These are phyloP conservation scores for Candida tallmaniae DNA, from an alignment of 805 yeast genomes.

Conservation along the genomic window DNA sequence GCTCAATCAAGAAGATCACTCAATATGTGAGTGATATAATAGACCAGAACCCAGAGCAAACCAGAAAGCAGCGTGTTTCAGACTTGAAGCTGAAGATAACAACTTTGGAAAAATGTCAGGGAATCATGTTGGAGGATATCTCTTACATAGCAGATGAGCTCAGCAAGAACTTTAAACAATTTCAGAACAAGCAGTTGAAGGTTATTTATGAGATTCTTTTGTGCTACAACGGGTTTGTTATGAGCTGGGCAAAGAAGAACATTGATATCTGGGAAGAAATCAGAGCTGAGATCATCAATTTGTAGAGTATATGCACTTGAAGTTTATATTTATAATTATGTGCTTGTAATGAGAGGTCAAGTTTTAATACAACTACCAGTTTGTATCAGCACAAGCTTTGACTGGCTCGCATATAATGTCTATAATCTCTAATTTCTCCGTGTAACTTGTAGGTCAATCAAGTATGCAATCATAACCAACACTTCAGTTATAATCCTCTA, in stretches of 20 bases:
- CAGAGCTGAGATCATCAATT: slow-evolving; percentile 32
- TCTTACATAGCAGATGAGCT: slow-evolving; percentile 39
- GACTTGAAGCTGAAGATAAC: slow-evolving; percentile 48
- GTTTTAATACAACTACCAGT: too few relatives aligned
- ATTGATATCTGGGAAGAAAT: slow-evolving; percentile 66
- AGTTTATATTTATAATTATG: neutral
- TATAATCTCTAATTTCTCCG: neutral
- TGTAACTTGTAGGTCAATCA: too few relatives aligned
- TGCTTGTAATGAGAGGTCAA: too few relatives aligned
- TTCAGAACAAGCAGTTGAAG: slow-evolving; percentile 46
- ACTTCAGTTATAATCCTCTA: neutral
- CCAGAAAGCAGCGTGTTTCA: slow-evolving; percentile 50
- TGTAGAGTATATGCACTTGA: slow-evolving; percentile 10
- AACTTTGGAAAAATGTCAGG: slow-evolving; percentile 49
- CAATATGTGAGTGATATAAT: slow-evolving; percentile 54
- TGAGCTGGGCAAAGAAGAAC: slow-evolving; percentile 66
- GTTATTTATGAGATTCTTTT: slow-evolving; percentile 48
- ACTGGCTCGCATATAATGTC: neutral
- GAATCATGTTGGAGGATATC: slow-evolving; percentile 37
- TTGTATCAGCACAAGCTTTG: neutral
- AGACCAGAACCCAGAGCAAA: slow-evolving; percentile 63
- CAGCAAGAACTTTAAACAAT: slow-evolving; percentile 45
- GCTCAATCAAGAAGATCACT: slow-evolving; percentile 45
- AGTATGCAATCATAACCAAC: too few relatives aligned
- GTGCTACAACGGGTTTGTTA: slow-evolving; percentile 51